Base-by-base conservation (phyloP, 805 yeast species). In the Ogataea allantospora region DNA sequence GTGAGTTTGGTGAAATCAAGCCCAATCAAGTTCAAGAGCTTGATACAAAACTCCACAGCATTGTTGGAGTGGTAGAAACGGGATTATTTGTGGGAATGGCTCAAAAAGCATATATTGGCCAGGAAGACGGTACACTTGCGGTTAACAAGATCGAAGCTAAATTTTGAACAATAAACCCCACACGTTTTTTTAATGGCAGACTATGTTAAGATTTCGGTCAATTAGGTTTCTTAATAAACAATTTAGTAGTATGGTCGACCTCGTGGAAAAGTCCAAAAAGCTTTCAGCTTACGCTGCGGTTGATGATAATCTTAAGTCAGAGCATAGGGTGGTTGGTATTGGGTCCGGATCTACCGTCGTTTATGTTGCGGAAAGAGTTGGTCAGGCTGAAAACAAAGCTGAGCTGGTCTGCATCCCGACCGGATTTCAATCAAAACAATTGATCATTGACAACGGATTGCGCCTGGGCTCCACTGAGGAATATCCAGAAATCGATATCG, bases 281-380 rank as follows among this genome's bases (percentile, higher is more conserved):
- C 68, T 78, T 2, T 95, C 98, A 14, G 98, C 97, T 7, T 88
- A 82, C 68, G 69, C 73, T 38, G 99, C 99, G 2, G 95, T 93
- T 22, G 96, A 91, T 60, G 89, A 86, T 38, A 82, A 88, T 55
- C 73, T 86, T 58, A 83, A 86, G 22, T 61, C 72, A 15, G 50
- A 67, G 25, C 87, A 88, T 47, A 78, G 73, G 52, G 83, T 87
- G 11, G 74, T 93, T 12, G 99, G 99, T 27, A 79, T 93, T 45
- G 99, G 99, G 9, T 87, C 96, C 16, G 99, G 99, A 1, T 83
- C 95, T 15, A 93, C 99, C 0, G 99, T 93, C 4, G 85, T 93
- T n/a, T 93, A 87, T 60, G 95, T 85, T 43, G 99, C 96, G 16
- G 98, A 93, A 62, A 73, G 97, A 55, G 74, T 93, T 40, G 95